Evolutionary conservation across 1,139 yeast species (phyloP), one percentile per base, ranked within the genome.

Genomic region (Hemisphaericaspora subhashii): DNA sequence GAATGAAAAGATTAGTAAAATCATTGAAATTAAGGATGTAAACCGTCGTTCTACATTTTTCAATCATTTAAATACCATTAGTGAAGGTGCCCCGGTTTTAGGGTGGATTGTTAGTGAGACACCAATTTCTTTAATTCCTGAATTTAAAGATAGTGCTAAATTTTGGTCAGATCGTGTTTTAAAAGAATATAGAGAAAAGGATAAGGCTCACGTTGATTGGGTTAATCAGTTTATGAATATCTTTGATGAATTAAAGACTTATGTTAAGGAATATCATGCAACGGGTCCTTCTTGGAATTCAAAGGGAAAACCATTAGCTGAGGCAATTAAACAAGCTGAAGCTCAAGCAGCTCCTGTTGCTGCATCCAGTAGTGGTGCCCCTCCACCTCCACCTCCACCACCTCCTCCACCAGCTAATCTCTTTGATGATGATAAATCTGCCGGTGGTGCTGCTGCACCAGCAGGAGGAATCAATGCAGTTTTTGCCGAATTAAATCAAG

Each of bases 101-200:
- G 95, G 95, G 14, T 94, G 99, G 99, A 77, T 90, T 46, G 80
- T 86, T 16, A 76, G 80, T 12, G 79, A 74, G 3, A 81, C 90
- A 4, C 86, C 88, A 0, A 79, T 82, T 13, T 78, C 88, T 1
- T 78, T 74, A 49, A 77, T 94, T 45, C 79, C 85, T 3, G 97
- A 90, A 50, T 86, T 83, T 65, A 86, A 84, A 57, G 98, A 94
- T 54, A 80, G 95, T 30, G 88, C 96, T 28, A 92, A 85, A 57
- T 94, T 90, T 64, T 94, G 96, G 88, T 79, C 95, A 22, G 90
- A 94, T 64, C 77, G 96, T 53, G 83, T 90, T 30, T 65, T 89
- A 60, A 90, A 89, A 62, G 96, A 88, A 46, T 81, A 67, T 66
- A 87, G 78, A 59, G 95, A 82, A 10, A 68, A 77, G 41, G 90